Base-by-base conservation (phyloP, 1,284 basidiomycete genomes). In the Puccinia hordei region DNA sequence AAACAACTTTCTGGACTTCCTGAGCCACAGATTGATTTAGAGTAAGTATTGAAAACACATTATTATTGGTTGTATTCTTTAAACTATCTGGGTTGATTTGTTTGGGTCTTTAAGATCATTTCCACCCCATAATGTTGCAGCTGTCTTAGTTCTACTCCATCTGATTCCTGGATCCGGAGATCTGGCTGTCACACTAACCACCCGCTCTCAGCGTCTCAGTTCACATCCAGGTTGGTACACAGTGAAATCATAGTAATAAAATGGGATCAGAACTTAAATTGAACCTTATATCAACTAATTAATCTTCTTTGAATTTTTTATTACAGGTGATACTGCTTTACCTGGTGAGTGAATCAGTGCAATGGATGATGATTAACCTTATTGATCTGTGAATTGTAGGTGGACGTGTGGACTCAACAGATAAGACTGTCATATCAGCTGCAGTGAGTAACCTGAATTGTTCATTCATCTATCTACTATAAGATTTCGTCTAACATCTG, bases 201-300 rank as follows among this genome's bases (percentile, higher is more conserved):
- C 76, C 66, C 46, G 76, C 5, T 68, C 76, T 27, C 35, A 35
- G 12, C 46, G 38, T 1, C 41, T 78, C 24, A 68, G 65, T 22
- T 69, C 63, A 12, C 76, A 78, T 78, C 76, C 76, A 68, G 76
- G 74, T 76, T 19, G 55, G 74, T 33, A n/a, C n/a, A n/a, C n/a
- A n/a, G n/a, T n/a, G n/a, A n/a, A n/a, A n/a, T n/a, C n/a, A n/a
- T n/a, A n/a, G n/a, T n/a, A n/a, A n/a, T n/a, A n/a, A n/a, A n/a
- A n/a, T n/a, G n/a, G n/a, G n/a, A n/a, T n/a, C n/a, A 10, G 15
- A 2, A 33, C 3, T 57, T 73, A 24, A 2, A 10, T 46, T 30
- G 10, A 17, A 10, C 4, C 51, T n/a, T 22, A 38, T 73, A 10
- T 17, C 15, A 33, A 8, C 51, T 17, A 1, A 44, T 5, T n/a